Conservation (phyloP, 2,329 filamentous ascomycete species). For the Macrophomina pseudophaseolina region DNA sequence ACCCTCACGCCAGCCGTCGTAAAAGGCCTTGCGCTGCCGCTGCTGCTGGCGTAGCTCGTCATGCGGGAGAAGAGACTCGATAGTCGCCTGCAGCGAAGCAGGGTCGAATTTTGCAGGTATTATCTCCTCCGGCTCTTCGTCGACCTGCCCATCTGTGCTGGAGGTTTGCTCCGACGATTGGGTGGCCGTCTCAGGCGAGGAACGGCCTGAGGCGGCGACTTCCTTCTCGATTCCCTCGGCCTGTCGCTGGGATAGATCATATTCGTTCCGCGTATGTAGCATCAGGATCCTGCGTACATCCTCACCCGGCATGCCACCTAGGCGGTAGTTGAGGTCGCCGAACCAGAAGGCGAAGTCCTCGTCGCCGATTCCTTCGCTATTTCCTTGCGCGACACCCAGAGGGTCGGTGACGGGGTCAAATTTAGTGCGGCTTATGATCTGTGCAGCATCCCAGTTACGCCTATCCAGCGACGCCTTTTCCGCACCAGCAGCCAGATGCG, state of each 20-base stretch:
- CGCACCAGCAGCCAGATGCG: slow-evolving; percentile 85
- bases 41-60: slow-evolving; percentile 84
- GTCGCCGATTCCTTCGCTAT: slow-evolving; percentile 76
- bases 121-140: slow-evolving; percentile 36
- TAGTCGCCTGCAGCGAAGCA: slow-evolving; percentile 82
- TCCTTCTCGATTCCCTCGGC: slow-evolving; percentile 35
- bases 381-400: slow-evolving; percentile 63
- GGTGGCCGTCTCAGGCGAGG: background rate
- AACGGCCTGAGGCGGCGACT: slow-evolving; percentile 18
- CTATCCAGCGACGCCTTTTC: slow-evolving; percentile 79
- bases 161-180: background rate
- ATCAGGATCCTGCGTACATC: slow-evolving; percentile 86
- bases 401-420: slow-evolving; percentile 75
- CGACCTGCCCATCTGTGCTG: slow-evolving; percentile 29
- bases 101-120: slow-evolving; percentile 70
- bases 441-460: slow-evolving; percentile 85
- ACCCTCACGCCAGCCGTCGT: slow-evolving; percentile 92
- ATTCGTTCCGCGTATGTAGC: slow-evolving; percentile 80
- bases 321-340: slow-evolving; percentile 91
- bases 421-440: slow-evolving; percentile 75
- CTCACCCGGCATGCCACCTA: slow-evolving; percentile 85
- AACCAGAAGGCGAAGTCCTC: slow-evolving; percentile 97
- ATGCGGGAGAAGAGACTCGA: slow-evolving; percentile 84
- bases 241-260: slow-evolving; percentile 52
- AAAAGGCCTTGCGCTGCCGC: slow-evolving; percentile 75